Evolutionary conservation across 176 grass and related monocot species (phyloP).

Genomic region (Oropetium thomaeum): DNA sequence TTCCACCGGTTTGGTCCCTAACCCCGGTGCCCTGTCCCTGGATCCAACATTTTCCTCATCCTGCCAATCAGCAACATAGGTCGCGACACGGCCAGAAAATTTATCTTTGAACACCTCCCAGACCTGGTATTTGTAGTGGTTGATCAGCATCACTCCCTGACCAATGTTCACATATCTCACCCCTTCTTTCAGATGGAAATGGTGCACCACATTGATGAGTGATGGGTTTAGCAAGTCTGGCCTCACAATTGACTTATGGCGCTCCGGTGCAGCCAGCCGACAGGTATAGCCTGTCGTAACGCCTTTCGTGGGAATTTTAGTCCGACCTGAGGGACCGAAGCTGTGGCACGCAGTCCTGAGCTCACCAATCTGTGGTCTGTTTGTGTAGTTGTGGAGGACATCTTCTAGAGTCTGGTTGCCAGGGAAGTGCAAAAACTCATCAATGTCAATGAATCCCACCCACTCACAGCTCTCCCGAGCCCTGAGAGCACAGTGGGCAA

Average conservation of each 20-base stretch:
- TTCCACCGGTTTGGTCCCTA: constrained; percentile 88
- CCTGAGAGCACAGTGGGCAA: constrained; percentile 85
- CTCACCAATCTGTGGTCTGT: constrained; percentile 56
- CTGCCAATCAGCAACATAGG: constrained; percentile 94
- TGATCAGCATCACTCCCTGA: constrained; percentile 80
- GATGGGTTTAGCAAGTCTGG: constrained; percentile 72
- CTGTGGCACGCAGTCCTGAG: constrained; percentile 85
- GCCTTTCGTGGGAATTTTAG: constrained; percentile 55
- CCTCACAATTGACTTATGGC: constrained; percentile 90
- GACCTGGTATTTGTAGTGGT: constrained; percentile 97
- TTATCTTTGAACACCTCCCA: constrained; percentile 99
- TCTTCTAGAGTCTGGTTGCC: constrained; percentile 49
- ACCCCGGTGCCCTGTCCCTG: constrained; percentile 83
- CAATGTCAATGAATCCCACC: constrained; percentile 90
- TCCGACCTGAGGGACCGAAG: constrained; percentile 89
- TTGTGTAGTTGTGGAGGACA: constrained; percentile 65
- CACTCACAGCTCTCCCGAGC: constrained; percentile 74
- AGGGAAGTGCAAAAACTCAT: constrained; percentile 91
- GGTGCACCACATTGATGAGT: constrained; percentile 92
- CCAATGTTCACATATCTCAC: constrained; percentile 74
- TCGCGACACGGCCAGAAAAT: constrained; percentile 76
- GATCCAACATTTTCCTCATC: constrained; percentile 92
- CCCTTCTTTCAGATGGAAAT: constrained; percentile 93
- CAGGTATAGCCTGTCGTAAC: constrained; percentile 76
- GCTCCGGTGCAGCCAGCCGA: constrained; percentile 61